Base-by-base conservation (phyloP, 345 rosid species). In the Dovyalis caffra region DNA sequence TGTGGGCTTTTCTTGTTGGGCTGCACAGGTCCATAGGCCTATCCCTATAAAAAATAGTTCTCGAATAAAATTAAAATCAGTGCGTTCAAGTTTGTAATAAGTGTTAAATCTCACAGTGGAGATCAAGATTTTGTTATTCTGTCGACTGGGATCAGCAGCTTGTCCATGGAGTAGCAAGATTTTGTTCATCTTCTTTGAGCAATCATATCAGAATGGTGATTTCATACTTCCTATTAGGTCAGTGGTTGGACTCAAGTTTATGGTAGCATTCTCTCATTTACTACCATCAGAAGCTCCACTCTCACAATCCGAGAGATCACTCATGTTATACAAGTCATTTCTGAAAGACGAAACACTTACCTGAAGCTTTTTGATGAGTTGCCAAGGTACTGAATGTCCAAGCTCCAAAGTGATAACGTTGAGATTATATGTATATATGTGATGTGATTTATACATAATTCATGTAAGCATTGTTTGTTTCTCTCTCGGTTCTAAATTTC, bases 81-180 rank as follows among this genome's bases (percentile, higher is more conserved):
- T 5, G n/a, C n/a, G 29, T 64, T 32, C 9, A 15, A 58, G 7
- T 3, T 64, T 33, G 1, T 47, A 64, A 64, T 2, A 37, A 28
- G 14, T 56, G 1, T n/a, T 10, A 28, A 33, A 69, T 23, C 65
- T 8, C 9, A 18, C 58, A 78, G 81, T 47, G 81, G 81, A 69
- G 98, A 94, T 79, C 98, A 94, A 86, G 98, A 94, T 86, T 94
- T 96, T n/a, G 98, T 92, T 15, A 86, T 94, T 71, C 97, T 97
- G 0, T 82, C 92, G 72, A 77, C 73, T 2, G 73, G 80, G 40
- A 78, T 77, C 81, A 74, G 81, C 2, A 78, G 49, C 71, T 78
- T 47, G 74, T 78, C 16, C 66, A 68, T 38, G 32, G 74, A 74
- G 58, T 78, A 34, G 81, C 77, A 21, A 69, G 83, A 80, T n/a